Conservation (phyloP, 345 rosid species). For the Lepidium aucheri region DNA sequence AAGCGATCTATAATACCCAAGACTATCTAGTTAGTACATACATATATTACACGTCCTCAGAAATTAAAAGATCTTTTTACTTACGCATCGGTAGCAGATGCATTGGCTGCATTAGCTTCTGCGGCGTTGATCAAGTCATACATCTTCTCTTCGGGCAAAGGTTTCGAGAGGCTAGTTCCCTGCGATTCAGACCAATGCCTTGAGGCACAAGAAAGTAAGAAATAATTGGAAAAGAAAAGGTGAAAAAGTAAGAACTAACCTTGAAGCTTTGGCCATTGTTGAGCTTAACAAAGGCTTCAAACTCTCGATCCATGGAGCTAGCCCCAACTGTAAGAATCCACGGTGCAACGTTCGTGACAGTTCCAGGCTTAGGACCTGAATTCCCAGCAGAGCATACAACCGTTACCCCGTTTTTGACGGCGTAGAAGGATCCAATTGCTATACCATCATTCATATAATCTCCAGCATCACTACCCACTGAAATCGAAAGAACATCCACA, state of each 20-base stretch:
- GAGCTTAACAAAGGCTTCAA: constrained; percentile 38
- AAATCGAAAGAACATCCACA: constrained; percentile 46
- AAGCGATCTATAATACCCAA: constrained; percentile 12
- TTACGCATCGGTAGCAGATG: constrained; percentile 36
- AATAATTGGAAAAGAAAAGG: not conserved
- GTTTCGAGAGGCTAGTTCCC: constrained; percentile 59
- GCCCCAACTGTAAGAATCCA: constrained; percentile 81
- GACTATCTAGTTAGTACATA: not conserved
- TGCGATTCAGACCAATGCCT: constrained; percentile 6
- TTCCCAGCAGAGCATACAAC: constrained; percentile 54
- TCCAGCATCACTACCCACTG: constrained; percentile 26
- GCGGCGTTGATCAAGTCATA: constrained; percentile 47
- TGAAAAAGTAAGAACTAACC: constrained; percentile 21
- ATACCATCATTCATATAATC: constrained; percentile 27
- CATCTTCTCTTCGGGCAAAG: constrained; percentile 29
- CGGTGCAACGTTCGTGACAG: constrained; percentile 56
- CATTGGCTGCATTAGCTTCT: constrained; percentile 32
- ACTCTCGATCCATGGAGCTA: constrained; percentile 63
- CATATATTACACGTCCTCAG: not conserved
- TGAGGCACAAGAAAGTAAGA: not conserved
- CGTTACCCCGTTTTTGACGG: constrained; percentile 28
- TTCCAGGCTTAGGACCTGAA: constrained; percentile 46
- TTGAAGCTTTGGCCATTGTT: constrained; percentile 34
- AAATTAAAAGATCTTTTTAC: constrained; percentile 4
- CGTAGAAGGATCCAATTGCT: constrained; percentile 38